Evolutionary conservation across 805 yeast species (phyloP).

Genomic region (Wickerhamiella sorbophila): DNA sequence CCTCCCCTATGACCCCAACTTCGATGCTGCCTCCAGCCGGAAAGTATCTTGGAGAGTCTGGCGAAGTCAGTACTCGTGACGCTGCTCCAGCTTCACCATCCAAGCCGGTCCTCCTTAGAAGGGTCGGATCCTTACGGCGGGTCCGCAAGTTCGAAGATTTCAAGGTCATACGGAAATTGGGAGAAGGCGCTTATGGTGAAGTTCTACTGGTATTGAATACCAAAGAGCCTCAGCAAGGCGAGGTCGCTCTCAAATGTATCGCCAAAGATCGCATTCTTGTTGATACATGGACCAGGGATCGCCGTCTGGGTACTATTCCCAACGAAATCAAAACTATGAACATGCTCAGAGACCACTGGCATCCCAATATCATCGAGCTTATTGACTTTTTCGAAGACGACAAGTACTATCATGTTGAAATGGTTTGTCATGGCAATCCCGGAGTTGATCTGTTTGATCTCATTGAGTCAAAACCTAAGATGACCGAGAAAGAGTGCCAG

Average conservation of each 20-base stretch:
- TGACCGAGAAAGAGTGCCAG: constrained; percentile 67
- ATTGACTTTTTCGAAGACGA: constrained; percentile 90
- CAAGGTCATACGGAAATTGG: constrained; percentile 58
- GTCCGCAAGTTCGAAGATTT: constrained; percentile 62
- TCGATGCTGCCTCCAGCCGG: not conserved
- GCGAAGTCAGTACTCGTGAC: not conserved
- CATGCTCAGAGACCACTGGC: constrained; percentile 52
- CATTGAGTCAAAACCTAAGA: constrained; percentile 70
- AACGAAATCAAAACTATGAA: constrained; percentile 93
- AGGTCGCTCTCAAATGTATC: constrained; percentile 68
- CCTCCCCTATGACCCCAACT: constrained; percentile 1
- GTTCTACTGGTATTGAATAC: constrained; percentile 56
- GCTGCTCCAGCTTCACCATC: not conserved
- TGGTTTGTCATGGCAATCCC: constrained; percentile 80
- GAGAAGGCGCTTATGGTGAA: constrained; percentile 95
- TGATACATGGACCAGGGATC: constrained; percentile 94
- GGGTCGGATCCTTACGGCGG: constrained; percentile 55
- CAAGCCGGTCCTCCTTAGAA: constrained; percentile 16
- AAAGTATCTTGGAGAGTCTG: not conserved
- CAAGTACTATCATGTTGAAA: constrained; percentile 76
- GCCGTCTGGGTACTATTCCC: constrained; percentile 83
- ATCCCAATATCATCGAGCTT: constrained; percentile 73
- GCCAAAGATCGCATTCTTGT: constrained; percentile 86
- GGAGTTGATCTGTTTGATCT: constrained; percentile 87
- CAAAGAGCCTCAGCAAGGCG: constrained; percentile 45